Conservation (phyloP, 345 rosid species). For the Rhizophora mangle region DNA sequence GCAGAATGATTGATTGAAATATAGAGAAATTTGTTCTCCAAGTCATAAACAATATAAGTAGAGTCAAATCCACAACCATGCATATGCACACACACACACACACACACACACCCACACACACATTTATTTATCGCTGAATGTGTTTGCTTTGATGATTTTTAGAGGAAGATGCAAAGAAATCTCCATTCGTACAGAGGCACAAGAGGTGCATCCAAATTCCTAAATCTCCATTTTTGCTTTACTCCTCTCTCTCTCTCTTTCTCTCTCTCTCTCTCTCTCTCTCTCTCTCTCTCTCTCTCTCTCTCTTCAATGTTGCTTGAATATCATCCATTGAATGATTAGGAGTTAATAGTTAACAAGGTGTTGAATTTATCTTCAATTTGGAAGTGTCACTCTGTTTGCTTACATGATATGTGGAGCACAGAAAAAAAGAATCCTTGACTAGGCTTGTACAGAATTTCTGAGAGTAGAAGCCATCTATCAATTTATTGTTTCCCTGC, state of each 20-base stretch:
- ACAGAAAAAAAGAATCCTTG: too few species aligned
- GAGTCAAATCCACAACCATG: too few species aligned
- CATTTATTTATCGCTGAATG: not conserved
- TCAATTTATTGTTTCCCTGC: too few species aligned
- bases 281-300: not conserved
- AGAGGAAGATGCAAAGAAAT: conserved; percentile 93
- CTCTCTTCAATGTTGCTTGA: not conserved
- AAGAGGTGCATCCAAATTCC: conserved; percentile 36
- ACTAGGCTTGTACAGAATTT: too few species aligned
- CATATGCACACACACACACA: not conserved
- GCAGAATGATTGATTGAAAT: too few species aligned
- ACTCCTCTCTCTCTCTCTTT: too few species aligned
- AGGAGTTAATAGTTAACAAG: not conserved
- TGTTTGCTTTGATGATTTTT: conserved; percentile 1
- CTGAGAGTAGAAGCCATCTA: too few species aligned
- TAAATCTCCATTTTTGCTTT: not conserved
- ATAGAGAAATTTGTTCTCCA: too few species aligned
- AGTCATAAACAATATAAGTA: too few species aligned
- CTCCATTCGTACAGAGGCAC: conserved; percentile 78
- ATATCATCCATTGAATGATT: not conserved
- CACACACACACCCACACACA: not conserved
- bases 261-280: not conserved
- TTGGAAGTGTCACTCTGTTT: too few species aligned
- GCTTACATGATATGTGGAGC: too few species aligned
- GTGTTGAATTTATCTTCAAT: too few species aligned